Conservation (phyloP, 1,284 basidiomycete genomes). For the Gomphus sp. region DNA sequence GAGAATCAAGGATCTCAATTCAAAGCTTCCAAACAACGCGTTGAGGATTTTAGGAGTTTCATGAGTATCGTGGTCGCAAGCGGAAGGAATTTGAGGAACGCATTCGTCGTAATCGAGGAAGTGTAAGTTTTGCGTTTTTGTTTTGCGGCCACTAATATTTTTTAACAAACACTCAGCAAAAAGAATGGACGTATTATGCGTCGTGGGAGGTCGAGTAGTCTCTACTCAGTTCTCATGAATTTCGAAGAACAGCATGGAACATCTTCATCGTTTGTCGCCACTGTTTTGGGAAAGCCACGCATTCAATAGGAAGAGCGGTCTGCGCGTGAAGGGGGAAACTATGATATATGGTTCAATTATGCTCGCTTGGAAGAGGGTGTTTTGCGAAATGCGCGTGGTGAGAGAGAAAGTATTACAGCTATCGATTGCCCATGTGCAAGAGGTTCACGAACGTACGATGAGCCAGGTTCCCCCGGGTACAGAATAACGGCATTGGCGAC, state of each 20-base stretch:
- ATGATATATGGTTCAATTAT: no score
- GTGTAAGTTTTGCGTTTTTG: conserved; percentile 47
- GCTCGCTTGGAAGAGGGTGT: conserved; percentile 79
- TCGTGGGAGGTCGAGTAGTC: conserved; percentile 71
- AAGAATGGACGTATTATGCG: no score
- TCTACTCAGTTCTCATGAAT: conserved; percentile 89
- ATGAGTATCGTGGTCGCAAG: no score
- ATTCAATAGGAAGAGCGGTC: conserved; percentile 98
- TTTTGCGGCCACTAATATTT: not conserved
- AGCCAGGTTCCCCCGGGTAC: no score
- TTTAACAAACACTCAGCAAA: conserved; percentile 17
- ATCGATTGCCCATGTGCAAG: conserved; percentile 62
- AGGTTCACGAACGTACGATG: conserved; percentile 96
- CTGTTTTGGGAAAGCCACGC: conserved; percentile 82
- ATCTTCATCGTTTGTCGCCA: conserved; percentile 83
- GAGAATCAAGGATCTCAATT: conserved; percentile 89
- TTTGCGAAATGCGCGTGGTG: conserved; percentile 43
- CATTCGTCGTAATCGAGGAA: conserved; percentile 82
- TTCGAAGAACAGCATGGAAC: conserved; percentile 98
- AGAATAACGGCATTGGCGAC: conserved; percentile 88
- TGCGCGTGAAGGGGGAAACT: conserved; percentile 81
- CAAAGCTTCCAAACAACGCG: conserved; percentile 85
- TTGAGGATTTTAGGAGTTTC: no score
- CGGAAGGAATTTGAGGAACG: conserved; percentile 96
- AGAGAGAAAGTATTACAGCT: conserved; percentile 44